phyloP scores from a whole-genome alignment of 2,329 filamentous ascomycete species.

The Pseudopyricularia cyperi region DNA sequence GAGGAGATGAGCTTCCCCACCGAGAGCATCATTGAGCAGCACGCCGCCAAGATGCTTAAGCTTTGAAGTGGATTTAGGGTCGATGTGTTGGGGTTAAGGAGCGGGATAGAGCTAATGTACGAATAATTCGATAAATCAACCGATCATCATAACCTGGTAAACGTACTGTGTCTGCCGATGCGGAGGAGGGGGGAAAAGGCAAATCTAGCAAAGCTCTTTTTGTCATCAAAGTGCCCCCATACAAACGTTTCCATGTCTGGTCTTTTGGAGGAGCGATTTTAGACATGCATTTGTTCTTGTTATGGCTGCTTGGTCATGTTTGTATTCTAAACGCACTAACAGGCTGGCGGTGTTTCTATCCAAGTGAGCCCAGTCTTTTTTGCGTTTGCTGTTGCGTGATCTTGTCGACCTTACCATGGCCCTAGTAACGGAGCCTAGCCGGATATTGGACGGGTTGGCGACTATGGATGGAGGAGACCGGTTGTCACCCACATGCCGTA shows the following conservation, averaged over 20 bases:
- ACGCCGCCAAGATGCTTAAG: constrained; percentile 78
- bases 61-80: constrained; percentile 23
- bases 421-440: too few species aligned
- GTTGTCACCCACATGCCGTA: too few species aligned
- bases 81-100: background rate
- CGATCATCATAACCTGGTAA: background rate
- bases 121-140: background rate
- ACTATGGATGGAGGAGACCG: too few species aligned
- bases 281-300: background rate
- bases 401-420: too few species aligned
- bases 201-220: background rate
- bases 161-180: background rate
- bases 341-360: background rate
- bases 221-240: background rate
- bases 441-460: too few species aligned
- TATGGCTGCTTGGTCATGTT: background rate
- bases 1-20: constrained; percentile 95
- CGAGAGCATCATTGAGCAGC: constrained; percentile 74
- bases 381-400: background rate
- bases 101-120: background rate
- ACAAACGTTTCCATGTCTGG: background rate
- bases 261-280: background rate
- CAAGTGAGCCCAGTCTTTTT: background rate
- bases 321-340: constrained; percentile 1
- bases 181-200: background rate